Evolutionary conservation across 2,329 filamentous ascomycete genomes (phyloP), one percentile per base, ranked within the genome.

Genomic region (Dactylellina drechsleri): DNA sequence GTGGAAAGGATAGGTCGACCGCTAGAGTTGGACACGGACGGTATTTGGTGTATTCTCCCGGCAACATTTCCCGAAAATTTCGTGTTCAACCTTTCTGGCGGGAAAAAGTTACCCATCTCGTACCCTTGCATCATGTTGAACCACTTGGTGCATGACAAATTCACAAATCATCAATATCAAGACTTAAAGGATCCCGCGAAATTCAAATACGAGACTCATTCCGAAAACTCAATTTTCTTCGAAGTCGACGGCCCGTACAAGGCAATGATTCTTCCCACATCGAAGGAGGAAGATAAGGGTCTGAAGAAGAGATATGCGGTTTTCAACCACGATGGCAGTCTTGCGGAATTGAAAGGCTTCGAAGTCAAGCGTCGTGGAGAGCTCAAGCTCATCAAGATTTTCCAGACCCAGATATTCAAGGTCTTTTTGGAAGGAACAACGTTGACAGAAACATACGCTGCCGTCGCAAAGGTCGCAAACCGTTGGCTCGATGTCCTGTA

Each of bases 111-210:
- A 74, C 86, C 90, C n/a, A 93, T 99, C 58, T 99, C 95, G 0
- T 99, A 99, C 80, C 95, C 95, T 66, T 99, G 95, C 82, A 93
- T 97, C 78, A 99, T 99, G 95, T 87, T 99, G 84, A 99, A 99
- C 82, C 95, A 99, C 81, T 86, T 97, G 2, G 95, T 99, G 6
- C 95, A 99, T 80, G 93, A 87, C 68, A 91, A 90, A 78, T 99
- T 97, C 82, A 99, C 95, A 26, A 99, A 99, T 79, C 90, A 98
- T 79, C 95, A 99, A 80, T 99, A 99, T 81, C 93, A 99, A 84
- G 94, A 92, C 0, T 85, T 99, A 1, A 86, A 88, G 0, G 93
- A 99, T 79, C 86, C 88, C 2, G 86, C 87, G 73, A 92, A 88
- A 0, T 93, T 95, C 86, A 91, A 89, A 81, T 99, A 99, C 80